These are phyloP conservation scores for Acanthamoeba polyphaga DNA, from an alignment of 208 protist genomes.

Conservation along the genomic window DNA sequence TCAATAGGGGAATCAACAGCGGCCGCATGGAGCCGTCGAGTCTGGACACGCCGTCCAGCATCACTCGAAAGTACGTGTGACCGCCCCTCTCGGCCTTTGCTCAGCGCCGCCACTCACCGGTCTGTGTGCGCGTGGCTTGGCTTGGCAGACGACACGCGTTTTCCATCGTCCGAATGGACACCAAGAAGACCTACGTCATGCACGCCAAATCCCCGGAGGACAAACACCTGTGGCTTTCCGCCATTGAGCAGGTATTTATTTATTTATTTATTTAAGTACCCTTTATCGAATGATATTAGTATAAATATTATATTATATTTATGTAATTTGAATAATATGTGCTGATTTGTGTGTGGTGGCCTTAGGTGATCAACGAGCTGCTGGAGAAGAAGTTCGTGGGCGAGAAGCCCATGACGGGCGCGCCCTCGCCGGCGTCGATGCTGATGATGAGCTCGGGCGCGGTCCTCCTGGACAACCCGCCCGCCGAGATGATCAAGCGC, in stretches of 20 bases:
- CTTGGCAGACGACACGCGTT: not conserved
- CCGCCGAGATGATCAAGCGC: not conserved
- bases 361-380: not conserved
- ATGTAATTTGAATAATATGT: no score
- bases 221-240: not conserved
- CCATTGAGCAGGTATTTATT: not conserved
- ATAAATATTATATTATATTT: no score
- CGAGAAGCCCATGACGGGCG: conserved; percentile 25
- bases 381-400: conserved; percentile 29
- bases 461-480: not conserved
- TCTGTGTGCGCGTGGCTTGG: not conserved
- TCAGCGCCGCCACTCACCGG: not conserved
- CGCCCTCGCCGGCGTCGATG: not conserved
- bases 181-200: conserved; percentile 34
- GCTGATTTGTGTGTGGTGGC: no score
- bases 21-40: not conserved
- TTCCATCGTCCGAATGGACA: not conserved
- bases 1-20: not conserved
- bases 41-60: not conserved
- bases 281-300: no score
- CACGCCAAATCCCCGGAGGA: not conserved
- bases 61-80: not conserved
- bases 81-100: not conserved
- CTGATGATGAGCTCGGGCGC: not conserved
- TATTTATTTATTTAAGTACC: no score